Percentiles rank a stretch among this genome's conserved stretches.
These are phyloP conservation scores for Austroboletus novae-zelandiae DNA, from an alignment of 1,284 basidiomycete genomes.

Conservation along the genomic window DNA sequence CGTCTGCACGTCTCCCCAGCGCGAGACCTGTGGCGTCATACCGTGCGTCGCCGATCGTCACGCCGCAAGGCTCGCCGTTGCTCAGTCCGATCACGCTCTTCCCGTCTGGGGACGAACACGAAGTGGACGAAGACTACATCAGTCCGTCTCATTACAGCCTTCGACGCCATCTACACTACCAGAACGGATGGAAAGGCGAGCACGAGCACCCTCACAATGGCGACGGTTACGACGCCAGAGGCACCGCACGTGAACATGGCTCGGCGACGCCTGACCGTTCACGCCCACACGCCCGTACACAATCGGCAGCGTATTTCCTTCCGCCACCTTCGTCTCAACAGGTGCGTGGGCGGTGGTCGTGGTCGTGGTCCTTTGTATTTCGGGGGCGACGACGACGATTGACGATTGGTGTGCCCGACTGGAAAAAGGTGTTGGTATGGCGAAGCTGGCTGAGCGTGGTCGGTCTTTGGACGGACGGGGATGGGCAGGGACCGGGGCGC, in stretches of 20 bases:
- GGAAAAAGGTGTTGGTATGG: slow-evolving; percentile 9
- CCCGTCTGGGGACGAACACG: slow-evolving; percentile 30
- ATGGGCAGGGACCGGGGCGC: background rate
- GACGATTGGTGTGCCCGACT: slow-evolving; percentile 35
- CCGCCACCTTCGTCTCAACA: slow-evolving; percentile 24
- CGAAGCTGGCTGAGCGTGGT: slow-evolving; percentile 3
- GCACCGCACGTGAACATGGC: background rate
- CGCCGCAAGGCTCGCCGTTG: slow-evolving; percentile 28
- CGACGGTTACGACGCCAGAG: background rate
- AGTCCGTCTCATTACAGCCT: slow-evolving; percentile 33
- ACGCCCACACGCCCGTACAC: background rate
- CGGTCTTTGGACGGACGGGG: background rate
- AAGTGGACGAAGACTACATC: slow-evolving; percentile 20
- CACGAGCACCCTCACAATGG: slow-evolving; percentile 8
- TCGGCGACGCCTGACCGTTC: background rate
- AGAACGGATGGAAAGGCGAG: slow-evolving; percentile 17
- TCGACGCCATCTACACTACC: slow-evolving; percentile 48
- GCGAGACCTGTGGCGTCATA: slow-evolving; percentile 20
- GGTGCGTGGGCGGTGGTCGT: slow-evolving; percentile 12
- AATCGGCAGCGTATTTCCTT: slow-evolving; percentile 20
- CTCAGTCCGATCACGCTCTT: slow-evolving; percentile 34
- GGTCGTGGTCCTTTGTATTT: slow-evolving; percentile 41
- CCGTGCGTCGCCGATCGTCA: slow-evolving; percentile 25
- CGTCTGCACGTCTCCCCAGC: slow-evolving; percentile 19
- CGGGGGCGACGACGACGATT: slow-evolving; percentile 42